Evolutionary conservation across 306 rosid species (phyloP).

Genomic region (Hippophae gyantsensis): DNA sequence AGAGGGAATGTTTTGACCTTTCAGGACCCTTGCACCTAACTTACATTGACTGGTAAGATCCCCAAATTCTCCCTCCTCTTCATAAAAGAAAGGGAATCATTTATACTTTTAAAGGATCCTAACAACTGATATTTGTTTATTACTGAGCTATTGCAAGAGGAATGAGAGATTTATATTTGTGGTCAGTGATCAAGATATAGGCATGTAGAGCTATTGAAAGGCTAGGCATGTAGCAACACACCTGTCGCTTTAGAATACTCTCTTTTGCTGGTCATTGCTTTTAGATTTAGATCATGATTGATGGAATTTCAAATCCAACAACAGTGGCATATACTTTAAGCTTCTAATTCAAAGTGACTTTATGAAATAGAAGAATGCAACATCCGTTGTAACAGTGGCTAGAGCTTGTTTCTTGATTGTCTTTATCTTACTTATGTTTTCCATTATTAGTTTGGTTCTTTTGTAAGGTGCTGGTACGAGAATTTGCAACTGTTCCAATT

Average conservation of each 20-base stretch:
- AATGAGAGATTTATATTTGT: not conserved
- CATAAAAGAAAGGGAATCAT: not conserved
- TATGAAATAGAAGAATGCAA: not conserved
- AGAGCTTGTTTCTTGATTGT: not conserved
- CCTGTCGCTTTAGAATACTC: not conserved
- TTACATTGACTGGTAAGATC: constrained; percentile 59
- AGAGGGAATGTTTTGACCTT: constrained; percentile 60
- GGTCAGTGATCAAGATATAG: not conserved
- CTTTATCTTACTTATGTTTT: not conserved
- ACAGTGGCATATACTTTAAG: not conserved
- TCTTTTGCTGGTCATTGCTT: not conserved
- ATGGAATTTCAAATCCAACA: not conserved
- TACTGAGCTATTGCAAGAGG: not conserved
- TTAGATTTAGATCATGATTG: not conserved
- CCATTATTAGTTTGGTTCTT: not conserved
- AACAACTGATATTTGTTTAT: not conserved
- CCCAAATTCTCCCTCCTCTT: not conserved
- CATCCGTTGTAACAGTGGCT: too few species aligned
- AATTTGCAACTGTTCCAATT: too few species aligned
- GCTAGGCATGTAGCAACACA: too few species aligned
- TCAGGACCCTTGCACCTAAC: constrained; percentile 75
- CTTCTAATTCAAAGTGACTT: not conserved
- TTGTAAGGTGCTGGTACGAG: not conserved
- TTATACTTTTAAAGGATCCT: not conserved
- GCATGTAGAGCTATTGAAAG: not conserved